phyloP scores from a whole-genome alignment of 441 rosid species.

The Corymbia citriodora region DNA sequence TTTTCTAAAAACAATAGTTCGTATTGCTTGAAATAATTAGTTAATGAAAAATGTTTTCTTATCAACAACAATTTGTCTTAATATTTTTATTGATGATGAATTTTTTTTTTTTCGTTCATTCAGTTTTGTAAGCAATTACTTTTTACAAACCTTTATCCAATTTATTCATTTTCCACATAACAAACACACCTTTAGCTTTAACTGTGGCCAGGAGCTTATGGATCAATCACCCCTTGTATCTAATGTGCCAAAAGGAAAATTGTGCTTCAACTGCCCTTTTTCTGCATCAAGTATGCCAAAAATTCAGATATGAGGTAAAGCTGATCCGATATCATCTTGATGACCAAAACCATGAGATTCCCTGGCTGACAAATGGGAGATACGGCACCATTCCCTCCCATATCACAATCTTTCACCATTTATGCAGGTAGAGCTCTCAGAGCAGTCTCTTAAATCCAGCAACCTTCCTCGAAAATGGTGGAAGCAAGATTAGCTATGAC shows the following conservation, averaged over 20 bases:
- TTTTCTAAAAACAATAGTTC: too few species aligned
- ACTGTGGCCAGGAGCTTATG: background rate
- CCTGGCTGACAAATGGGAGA: background rate
- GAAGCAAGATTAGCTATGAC: background rate
- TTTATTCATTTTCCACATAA: too few species aligned
- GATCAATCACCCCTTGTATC: background rate
- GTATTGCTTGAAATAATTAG: too few species aligned
- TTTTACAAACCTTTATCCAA: too few species aligned
- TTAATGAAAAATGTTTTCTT: too few species aligned
- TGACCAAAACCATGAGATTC: background rate
- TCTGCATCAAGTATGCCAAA: background rate
- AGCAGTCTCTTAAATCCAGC: background rate
- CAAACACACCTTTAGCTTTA: background rate
- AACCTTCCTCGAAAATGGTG: background rate
- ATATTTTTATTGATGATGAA: fast-evolving
- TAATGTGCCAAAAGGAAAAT: background rate
- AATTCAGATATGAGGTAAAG: background rate
- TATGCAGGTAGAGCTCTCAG: background rate
- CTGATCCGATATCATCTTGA: background rate
- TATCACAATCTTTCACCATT: background rate
- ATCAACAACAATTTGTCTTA: too few species aligned
- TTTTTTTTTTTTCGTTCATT: too few species aligned
- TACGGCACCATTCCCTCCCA: background rate
- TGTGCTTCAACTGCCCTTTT: background rate
- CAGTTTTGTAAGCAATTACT: too few species aligned